Percentiles rank a stretch among this genome's conserved stretches.
Evolutionary conservation across 2,329 filamentous ascomycete genomes (phyloP).

Genomic region (Westerdykella aurantiaca): DNA sequence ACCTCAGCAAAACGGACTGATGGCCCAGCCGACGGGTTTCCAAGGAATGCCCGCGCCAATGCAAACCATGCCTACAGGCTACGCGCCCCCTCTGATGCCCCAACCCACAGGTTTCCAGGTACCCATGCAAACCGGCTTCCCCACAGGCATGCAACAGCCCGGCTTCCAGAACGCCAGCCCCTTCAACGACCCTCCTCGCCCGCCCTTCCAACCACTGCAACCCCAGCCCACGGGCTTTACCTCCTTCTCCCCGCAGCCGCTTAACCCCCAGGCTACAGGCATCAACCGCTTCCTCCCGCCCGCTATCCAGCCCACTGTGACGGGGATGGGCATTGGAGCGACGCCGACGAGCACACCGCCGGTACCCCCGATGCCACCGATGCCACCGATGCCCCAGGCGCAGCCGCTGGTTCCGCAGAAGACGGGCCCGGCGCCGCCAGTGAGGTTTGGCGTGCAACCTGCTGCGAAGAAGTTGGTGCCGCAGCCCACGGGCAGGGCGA

Average conservation of each 20-base stretch:
- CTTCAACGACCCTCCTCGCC: constrained; percentile 50
- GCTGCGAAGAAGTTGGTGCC: constrained; percentile 67
- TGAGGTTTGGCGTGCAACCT: constrained; percentile 76
- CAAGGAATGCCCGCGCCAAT: constrained; percentile 15
- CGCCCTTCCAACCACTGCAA: constrained; percentile 37
- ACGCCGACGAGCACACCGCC: constrained; percentile 49
- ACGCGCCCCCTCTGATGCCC: constrained; percentile 7
- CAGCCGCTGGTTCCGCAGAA: constrained; percentile 67
- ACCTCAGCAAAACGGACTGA: constrained; percentile 30
- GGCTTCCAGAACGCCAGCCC: constrained; percentile 50
- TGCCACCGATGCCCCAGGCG: constrained; percentile 52
- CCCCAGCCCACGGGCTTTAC: constrained; percentile 38
- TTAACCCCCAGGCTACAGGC: constrained; percentile 51
- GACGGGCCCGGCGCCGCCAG: constrained; percentile 78
- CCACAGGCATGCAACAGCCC: constrained; percentile 43
- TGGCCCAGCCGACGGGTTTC: constrained; percentile 37
- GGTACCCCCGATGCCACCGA: constrained; percentile 52
- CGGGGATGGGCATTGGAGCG: constrained; percentile 42
- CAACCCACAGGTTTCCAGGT: constrained; percentile 31
- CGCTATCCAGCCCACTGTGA: constrained; percentile 48
- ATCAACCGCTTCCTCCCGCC: constrained; percentile 45
- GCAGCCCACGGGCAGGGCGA: constrained; percentile 87
- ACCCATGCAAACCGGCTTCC: constrained; percentile 38
- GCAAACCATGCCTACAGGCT: neutral
- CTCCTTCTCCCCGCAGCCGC: constrained; percentile 28